These are phyloP conservation scores for Lentinula raphanica DNA, from an alignment of 768 basidiomycete species.

Conservation along the genomic window DNA sequence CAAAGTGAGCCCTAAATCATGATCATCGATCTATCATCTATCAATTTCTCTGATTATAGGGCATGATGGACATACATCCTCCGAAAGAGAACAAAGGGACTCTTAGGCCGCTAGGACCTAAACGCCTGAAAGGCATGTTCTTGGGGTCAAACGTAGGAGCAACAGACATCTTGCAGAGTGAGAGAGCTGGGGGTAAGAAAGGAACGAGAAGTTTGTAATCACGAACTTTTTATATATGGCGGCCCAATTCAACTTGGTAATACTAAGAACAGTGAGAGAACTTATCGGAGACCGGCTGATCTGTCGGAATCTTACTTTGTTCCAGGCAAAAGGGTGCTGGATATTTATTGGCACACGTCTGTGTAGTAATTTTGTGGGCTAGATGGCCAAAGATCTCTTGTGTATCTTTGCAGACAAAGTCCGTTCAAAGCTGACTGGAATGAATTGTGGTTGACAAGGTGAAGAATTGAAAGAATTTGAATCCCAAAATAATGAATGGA, in stretches of 20 bases:
- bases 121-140: conserved; percentile 39
- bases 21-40: background rate
- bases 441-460: too few species aligned
- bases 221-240: background rate
- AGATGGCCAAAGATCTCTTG: too few species aligned
- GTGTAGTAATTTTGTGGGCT: too few species aligned
- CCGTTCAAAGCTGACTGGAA: too few species aligned
- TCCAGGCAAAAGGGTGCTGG: too few species aligned
- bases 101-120: conserved; percentile 45
- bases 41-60: background rate
- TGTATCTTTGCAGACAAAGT: too few species aligned
- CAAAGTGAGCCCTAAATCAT: conserved; percentile 57
- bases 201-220: background rate
- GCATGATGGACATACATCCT: conserved; percentile 32
- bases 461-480: too few species aligned
- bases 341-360: too few species aligned
- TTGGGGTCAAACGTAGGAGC: conserved; percentile 24
- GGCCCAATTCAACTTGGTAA: background rate
- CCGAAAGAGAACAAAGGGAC: conserved; percentile 54
- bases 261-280: background rate
- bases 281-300: background rate
- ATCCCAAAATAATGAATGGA: background rate
- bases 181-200: background rate
- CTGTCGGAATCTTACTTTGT: too few species aligned
- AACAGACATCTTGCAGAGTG: background rate